Evolutionary conservation across 106 monocot genomes (phyloP).

Genomic region (Dendrobium officinale): DNA sequence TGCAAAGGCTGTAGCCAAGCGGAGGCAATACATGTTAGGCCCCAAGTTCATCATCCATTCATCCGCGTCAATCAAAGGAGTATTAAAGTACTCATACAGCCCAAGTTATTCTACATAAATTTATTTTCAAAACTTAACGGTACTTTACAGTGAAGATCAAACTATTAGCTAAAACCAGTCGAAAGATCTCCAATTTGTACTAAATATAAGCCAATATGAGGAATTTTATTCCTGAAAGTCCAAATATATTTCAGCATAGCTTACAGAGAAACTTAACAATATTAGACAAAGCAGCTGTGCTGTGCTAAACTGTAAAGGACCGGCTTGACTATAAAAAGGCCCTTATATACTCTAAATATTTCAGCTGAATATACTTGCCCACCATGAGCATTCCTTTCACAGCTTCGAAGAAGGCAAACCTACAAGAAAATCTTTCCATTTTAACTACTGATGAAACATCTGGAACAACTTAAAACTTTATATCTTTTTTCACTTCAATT

Average conservation of each 20-base stretch:
- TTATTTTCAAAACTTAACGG: too few species aligned
- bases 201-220: not conserved
- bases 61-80: too few species aligned
- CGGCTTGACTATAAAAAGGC: not conserved
- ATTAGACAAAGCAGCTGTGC: not conserved
- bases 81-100: too few species aligned
- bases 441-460: not conserved
- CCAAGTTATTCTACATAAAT: too few species aligned
- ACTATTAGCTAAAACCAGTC: too few species aligned
- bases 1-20: too few species aligned
- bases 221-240: not conserved
- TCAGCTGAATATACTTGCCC: not conserved
- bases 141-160: too few species aligned
- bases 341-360: not conserved
- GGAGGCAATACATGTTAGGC: too few species aligned
- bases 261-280: not conserved
- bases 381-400: not conserved
- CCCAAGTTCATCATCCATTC: too few species aligned
- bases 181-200: not conserved
- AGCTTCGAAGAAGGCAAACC: slow-evolving; percentile 3
- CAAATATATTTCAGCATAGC: slow-evolving; percentile 1
- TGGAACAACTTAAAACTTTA: not conserved
- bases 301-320: not conserved
- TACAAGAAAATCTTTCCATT: not conserved
- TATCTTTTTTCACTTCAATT: not conserved